Evolutionary conservation across 2,329 filamentous ascomycete species (phyloP), one percentile per base, ranked within the genome.

Genomic region (Cladosporium sp.): DNA sequence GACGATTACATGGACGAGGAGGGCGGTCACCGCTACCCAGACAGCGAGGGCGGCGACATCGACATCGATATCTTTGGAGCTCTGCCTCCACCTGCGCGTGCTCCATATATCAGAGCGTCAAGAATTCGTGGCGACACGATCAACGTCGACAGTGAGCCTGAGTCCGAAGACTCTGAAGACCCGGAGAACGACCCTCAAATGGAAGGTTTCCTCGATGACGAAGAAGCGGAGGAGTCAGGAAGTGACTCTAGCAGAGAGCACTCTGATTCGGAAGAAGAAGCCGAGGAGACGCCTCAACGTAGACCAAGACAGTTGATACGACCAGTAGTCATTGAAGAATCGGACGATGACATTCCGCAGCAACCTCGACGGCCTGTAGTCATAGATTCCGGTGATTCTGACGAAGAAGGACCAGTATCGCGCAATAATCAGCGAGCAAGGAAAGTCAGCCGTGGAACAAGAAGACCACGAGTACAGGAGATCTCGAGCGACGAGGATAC

Each of bases 231-330:
- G 19, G 59, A 37, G 6, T 50, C 53, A 6, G 53, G 58, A 7
- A 52, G 37, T 25, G 57, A 53, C 13, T 34, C 22, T n/a, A 56
- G 56, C 22, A 47, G 57, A 22, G 60, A 62, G 28, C 51, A 66
- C 7, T 64, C 63, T 5, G 62, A 65, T 44, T 64, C 64, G 22
- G 65, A 67, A 20, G 54, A 56, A 6, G 60, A 58, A 19, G 45
- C 45, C 17, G 52, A 57, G 2, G 44, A 34, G 10, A 47, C 61
- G 5, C 48, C 42, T 5, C 45, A 37, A 17, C 36, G 36, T 28
- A 17, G 45, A 9, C 45, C 15, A 20, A 36, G 45, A 13, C 34
- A 35, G 12, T 10, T 47, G 6, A 19, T 54, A 39, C n/a, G 58
- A 24, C 54, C 44, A 3, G 49, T 37, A 28, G 54, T 50, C 7